Evolutionary conservation across 2,329 filamentous ascomycete genomes (phyloP), one percentile per base, ranked within the genome.

Genomic region (Phoma sp.): DNA sequence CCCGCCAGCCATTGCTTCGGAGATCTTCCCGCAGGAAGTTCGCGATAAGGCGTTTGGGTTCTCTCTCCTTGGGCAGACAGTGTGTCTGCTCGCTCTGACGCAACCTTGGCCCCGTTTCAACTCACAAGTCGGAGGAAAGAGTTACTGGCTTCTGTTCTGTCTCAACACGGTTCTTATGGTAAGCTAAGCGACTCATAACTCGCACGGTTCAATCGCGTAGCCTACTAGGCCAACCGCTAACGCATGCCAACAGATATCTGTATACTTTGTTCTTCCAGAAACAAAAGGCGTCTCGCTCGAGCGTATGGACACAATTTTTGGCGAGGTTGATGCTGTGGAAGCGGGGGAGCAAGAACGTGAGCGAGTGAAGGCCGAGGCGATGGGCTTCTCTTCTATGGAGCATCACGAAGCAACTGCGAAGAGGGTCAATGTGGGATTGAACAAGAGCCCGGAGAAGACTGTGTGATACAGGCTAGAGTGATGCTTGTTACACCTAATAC

Each of bases 261-360:
- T 67, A 8, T 57, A 60, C 33, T 70, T 70, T 44, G 56, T 43
- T n/a, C 49, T 70, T 7, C 67, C 65, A 2, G 65, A 69, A 37
- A 70, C 66, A 1, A 68, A 66, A 37, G 64, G 66, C 12, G 61
- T 58, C 1, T 67, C 63, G 1, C 43, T 70, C 19, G 66, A 69
- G 43, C 58, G 68, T 35, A 70, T 69, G 66, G 66, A 69, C 41
- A 56, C 53, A 12, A 62, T 70, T 2, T 71, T 70, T 38, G 52
- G 55, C 17, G 48, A 49, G 25, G 43, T 49, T 4, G 48, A 57
- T 49, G 17, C 38, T 2, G 54, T 57, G 6, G 43, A 52, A 40
- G 49, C 36, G 6, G 36, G 49, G 8, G 41, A 52, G 35, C 33
- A 40, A 17, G 13, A 27, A 29, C n/a, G 19, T 12, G 36, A 4